These are phyloP conservation scores for Flaveria robusta DNA, from an alignment of 129 eudicot genomes.

Conservation along the genomic window DNA sequence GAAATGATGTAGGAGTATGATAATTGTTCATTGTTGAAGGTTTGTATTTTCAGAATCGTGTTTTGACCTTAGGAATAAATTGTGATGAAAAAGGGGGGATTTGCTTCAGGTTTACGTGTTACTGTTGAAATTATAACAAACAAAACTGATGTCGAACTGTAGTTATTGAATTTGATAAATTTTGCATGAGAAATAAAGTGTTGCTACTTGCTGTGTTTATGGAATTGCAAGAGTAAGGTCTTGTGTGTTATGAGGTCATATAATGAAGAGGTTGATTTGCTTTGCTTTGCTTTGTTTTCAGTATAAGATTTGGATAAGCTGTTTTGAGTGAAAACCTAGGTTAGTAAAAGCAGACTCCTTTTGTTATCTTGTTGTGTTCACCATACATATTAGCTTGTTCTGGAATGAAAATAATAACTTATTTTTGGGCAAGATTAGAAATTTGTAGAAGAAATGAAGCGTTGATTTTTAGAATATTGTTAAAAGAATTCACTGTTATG, in stretches of 20 bases:
- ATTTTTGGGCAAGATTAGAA: not conserved
- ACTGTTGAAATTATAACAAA: not conserved
- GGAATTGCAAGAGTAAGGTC: not conserved
- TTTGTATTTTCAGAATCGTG: too few relatives aligned
- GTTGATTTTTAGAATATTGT: not conserved
- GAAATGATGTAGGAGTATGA: not conserved
- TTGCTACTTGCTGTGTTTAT: not conserved
- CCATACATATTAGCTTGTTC: not conserved
- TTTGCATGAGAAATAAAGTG: conserved; percentile 6
- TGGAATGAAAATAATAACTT: not conserved
- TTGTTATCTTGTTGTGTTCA: not conserved
- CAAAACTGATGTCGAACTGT: not conserved
- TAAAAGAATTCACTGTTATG: not conserved
- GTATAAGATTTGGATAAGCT: not conserved
- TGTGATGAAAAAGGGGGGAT: not conserved
- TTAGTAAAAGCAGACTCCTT: not conserved
- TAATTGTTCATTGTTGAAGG: too few relatives aligned
- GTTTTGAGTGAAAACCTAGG: not conserved
- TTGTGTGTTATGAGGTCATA: not conserved
- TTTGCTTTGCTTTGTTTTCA: not conserved
- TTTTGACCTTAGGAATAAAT: not conserved
- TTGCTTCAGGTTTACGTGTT: not conserved
- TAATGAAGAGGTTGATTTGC: not conserved
- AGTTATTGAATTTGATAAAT: not conserved
- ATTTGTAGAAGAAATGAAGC: not conserved